Conservation (phyloP, 2,329 filamentous ascomycete species). For the Phialemonium atrogriseum region DNA sequence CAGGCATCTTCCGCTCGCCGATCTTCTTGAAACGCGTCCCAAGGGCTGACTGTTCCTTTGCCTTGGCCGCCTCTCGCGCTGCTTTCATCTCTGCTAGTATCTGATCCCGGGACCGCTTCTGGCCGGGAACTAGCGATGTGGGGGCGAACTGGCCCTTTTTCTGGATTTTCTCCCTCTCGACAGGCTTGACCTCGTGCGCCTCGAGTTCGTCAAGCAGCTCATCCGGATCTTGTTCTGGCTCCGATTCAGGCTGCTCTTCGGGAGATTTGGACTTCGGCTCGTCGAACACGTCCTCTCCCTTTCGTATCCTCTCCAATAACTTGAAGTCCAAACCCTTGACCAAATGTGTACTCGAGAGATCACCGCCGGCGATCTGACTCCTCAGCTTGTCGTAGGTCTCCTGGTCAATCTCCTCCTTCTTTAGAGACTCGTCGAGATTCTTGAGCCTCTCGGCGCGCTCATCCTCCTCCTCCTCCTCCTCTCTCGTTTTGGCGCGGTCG, state of each 20-base stretch:
- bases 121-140: conserved; percentile 43
- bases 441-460: conserved; percentile 59
- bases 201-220: conserved; percentile 57
- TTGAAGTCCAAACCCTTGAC: conserved; percentile 89
- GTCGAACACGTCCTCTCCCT: conserved; percentile 59
- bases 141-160: conserved; percentile 54
- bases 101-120: conserved; percentile 57
- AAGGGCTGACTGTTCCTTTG: conserved; percentile 40
- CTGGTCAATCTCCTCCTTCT: conserved; percentile 75
- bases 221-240: conserved; percentile 45
- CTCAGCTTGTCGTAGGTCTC: conserved; percentile 68
- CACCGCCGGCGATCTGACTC: conserved; percentile 73
- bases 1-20: conserved; percentile 42
- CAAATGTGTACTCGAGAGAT: conserved; percentile 72
- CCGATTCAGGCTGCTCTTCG: conserved; percentile 37
- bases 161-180: conserved; percentile 41
- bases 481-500: conserved; percentile 65
- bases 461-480: conserved; percentile 40
- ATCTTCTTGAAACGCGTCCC: conserved; percentile 59
- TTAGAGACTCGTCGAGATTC: conserved; percentile 72
- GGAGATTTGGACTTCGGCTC: conserved; percentile 20
- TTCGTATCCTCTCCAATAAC: conserved; percentile 60
- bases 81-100: conserved; percentile 61
- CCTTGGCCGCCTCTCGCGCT: conserved; percentile 50
- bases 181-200: conserved; percentile 42